Conservation (phyloP, 352 stramenopile genomes). For the Pythium brachiatum region DNA sequence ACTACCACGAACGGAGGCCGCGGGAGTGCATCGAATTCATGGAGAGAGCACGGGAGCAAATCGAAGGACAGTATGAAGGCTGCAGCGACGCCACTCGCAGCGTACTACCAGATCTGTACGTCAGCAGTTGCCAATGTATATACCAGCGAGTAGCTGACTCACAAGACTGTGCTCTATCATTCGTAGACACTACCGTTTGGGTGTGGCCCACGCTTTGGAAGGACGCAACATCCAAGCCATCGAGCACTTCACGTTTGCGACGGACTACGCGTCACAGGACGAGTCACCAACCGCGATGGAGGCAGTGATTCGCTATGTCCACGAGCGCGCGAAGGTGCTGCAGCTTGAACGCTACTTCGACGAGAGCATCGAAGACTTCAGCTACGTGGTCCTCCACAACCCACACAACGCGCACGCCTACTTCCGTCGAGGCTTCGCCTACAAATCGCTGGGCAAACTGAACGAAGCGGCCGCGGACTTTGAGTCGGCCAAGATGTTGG, state of each 20-base stretch:
- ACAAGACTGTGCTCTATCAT: neutral
- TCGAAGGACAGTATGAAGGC: neutral
- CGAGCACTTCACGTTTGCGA: constrained; percentile 57
- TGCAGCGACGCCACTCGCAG: neutral
- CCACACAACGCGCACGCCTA: constrained; percentile 81
- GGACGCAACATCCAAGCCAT: constrained; percentile 57
- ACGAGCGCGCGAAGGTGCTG: constrained; percentile 76
- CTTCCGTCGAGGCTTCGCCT: constrained; percentile 76
- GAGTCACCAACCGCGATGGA: neutral
- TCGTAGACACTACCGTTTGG: constrained; percentile 68
- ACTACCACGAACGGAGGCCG: constrained; percentile 50
- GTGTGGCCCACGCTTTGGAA: constrained; percentile 52
- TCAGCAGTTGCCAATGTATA: neutral
- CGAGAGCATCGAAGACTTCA: constrained; percentile 75
- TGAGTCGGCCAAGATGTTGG: constrained; percentile 60
- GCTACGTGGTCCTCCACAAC: constrained; percentile 60
- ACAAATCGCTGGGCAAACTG: constrained; percentile 59
- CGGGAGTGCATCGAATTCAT: constrained; percentile 52
- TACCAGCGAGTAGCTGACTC: neutral
- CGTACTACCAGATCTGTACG: constrained; percentile 62
- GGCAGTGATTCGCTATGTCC: constrained; percentile 45
- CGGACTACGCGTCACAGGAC: constrained; percentile 27
- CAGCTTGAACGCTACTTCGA: constrained; percentile 71
- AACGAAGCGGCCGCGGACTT: constrained; percentile 62
- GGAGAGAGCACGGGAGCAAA: constrained; percentile 6